Base-by-base conservation (phyloP, 495 filamentous ascomycete genomes). In the Penicillium pancosmium region DNA sequence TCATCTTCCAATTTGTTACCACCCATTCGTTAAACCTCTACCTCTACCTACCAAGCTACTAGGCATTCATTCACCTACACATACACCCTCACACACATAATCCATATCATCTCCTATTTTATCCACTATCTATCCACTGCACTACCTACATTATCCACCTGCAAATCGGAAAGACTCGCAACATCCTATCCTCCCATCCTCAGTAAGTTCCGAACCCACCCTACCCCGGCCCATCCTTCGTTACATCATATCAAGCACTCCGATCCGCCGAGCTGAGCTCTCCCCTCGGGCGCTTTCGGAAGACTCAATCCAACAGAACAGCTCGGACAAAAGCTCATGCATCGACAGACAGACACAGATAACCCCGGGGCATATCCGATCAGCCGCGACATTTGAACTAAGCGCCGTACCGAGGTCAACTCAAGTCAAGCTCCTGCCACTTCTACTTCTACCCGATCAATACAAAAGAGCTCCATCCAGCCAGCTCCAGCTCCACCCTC, bases 331-430 rank as follows among this genome's bases (percentile, higher is more conserved):
- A 18, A 35, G 13, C 41, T 48, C 18, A 13, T 48, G 27, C 27
- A 31, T 31, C 27, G 27, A 31, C 27, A 31, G 27, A 27, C 44
- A 48, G 46, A 12, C 46, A 19, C 44, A 16, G 4, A 47, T 4
- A 23, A 4, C 2, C 3, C 23, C 23, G 23, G 23, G 23, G 2
- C 23, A 23, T 16, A 16, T 46, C 27, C 27, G 27, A 38, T 38
- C 36, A 38, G 36, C 36, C 36, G 36, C 36, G 36, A 38, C 18
- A 16, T n/a, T 46, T 46, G 12, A 46, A 3, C 9, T 48, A 27
- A 48, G 23, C 46, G 46, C 46, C 46, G 46, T 25, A 27, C 46
- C 46, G 46, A 48, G 46, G 46, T 46, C 41, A 44, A 55, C 21
- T 23, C 44, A 21, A 47, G 21, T 6, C 1, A 16, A 48, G 21